Evolutionary conservation across 495 filamentous ascomycete species (phyloP).

Genomic region (Mycothermus thermophilus): DNA sequence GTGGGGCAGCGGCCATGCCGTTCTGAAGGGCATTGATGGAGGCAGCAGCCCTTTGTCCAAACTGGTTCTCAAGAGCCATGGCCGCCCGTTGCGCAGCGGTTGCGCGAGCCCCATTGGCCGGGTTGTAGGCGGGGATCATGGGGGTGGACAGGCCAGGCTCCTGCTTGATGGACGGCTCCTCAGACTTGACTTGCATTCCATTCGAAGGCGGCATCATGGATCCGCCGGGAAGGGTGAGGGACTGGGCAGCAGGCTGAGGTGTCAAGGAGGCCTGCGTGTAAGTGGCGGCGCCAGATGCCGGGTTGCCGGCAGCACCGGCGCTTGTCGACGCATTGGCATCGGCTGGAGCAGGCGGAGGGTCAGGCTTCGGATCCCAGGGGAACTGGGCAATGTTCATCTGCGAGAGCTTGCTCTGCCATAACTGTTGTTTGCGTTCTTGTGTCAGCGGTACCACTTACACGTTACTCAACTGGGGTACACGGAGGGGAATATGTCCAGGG

Average conservation of each 20-base stretch:
- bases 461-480: no score
- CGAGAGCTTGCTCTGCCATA: constrained; percentile 84
- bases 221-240: constrained; percentile 26
- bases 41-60: constrained; percentile 53
- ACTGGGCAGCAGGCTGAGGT: constrained; percentile 20
- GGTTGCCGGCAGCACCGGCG: constrained; percentile 18
- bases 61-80: constrained; percentile 52
- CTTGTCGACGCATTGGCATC: constrained; percentile 20
- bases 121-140: constrained; percentile 6
- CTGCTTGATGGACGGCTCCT: constrained; percentile 32
- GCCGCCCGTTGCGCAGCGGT: constrained; percentile 53
- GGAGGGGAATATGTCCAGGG: background rate
- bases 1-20: constrained; percentile 10
- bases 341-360: constrained; percentile 31
- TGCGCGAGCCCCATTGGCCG: constrained; percentile 8
- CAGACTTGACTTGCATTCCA: constrained; percentile 54
- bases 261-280: constrained; percentile 26
- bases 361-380: constrained; percentile 81
- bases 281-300: constrained; percentile 19
- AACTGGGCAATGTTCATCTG: constrained; percentile 70
- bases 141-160: constrained; percentile 18
- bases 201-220: constrained; percentile 21
- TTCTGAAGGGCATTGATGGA: constrained; percentile 45
- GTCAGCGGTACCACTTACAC: background rate
- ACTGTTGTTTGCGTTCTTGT: constrained; percentile 37